Percentiles rank a stretch among this genome's conserved stretches.
Conservation (phyloP, 2,329 filamentous ascomycete genomes). For the Neonectria magnoliae region DNA sequence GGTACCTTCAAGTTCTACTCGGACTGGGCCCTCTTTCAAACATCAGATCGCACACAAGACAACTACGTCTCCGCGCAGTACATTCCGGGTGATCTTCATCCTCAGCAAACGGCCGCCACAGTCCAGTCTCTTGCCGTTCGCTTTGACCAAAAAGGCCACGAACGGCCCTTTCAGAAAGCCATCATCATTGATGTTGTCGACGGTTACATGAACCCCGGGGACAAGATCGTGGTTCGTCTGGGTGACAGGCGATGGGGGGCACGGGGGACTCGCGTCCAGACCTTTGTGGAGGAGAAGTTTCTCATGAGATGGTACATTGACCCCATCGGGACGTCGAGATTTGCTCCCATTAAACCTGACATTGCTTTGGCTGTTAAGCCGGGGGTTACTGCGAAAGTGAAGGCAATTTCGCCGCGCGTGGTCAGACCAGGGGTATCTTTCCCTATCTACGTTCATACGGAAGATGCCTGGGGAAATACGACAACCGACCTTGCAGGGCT, state of each 20-base stretch:
- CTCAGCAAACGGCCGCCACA: constrained; percentile 46
- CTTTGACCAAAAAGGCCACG: constrained; percentile 52
- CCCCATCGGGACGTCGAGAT: constrained; percentile 48
- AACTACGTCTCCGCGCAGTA: constrained; percentile 50
- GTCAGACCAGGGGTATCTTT: constrained; percentile 33
- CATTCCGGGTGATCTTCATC: constrained; percentile 35
- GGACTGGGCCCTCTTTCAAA: constrained; percentile 50
- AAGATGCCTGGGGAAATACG: constrained; percentile 13
- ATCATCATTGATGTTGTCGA: constrained; percentile 50
- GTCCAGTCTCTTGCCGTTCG: constrained; percentile 46
- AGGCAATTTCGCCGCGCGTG: constrained; percentile 33
- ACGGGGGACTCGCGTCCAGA: constrained; percentile 46
- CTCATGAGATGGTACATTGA: constrained; percentile 51
- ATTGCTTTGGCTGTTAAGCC: constrained; percentile 40
- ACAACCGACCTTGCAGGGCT: neutral
- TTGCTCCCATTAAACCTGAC: constrained; percentile 48
- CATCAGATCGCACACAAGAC: constrained; percentile 42
- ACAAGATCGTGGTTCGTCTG: constrained; percentile 47
- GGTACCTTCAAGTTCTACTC: constrained; percentile 53
- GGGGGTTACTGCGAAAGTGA: constrained; percentile 34
- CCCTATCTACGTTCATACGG: constrained; percentile 32
- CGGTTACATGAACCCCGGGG: constrained; percentile 49
- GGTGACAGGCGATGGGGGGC: constrained; percentile 47
- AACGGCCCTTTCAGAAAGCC: constrained; percentile 51
- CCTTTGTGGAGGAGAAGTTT: constrained; percentile 49